Conservation (phyloP, 1,284 basidiomycete species). For the Ganoderma lucidum region DNA sequence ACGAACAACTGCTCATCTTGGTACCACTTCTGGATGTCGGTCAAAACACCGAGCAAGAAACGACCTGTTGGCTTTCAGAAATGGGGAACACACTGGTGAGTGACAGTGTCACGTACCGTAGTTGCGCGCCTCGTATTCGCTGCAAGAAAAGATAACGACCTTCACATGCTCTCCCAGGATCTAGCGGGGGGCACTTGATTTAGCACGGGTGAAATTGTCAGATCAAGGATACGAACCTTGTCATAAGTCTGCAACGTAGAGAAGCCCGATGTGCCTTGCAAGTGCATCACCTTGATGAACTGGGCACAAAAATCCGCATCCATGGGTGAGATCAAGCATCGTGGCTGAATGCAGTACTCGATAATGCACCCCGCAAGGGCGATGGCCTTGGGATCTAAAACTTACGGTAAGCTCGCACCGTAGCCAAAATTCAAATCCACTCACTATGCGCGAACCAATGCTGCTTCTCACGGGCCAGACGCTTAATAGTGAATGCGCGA, state of each 20-base stretch:
- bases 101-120: conserved; percentile 64
- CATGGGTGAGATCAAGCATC: conserved; percentile 92
- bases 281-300: conserved; percentile 89
- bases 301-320: conserved; percentile 96
- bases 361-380: conserved; percentile 71
- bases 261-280: conserved; percentile 88
- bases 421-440: conserved; percentile 30
- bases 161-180: conserved; percentile 87
- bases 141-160: conserved; percentile 89
- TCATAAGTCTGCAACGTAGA: conserved; percentile 89
- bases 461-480: conserved; percentile 82
- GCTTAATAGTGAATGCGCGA: conserved; percentile 77
- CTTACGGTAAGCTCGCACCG: neutral
- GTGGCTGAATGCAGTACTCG: conserved; percentile 93
- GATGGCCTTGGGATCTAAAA: conserved; percentile 55
- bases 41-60: conserved; percentile 83
- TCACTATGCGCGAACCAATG: conserved; percentile 88
- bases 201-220: neutral
- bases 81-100: neutral
- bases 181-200: conserved; percentile 46
- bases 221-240: conserved; percentile 57
- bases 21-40: conserved; percentile 83
- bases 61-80: conserved; percentile 60
- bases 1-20: conserved; percentile 70
- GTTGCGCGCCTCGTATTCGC: conserved; percentile 96